These are phyloP conservation scores for Erysimum cheiranthoides DNA, from an alignment of 345 rosid genomes.

Conservation along the genomic window DNA sequence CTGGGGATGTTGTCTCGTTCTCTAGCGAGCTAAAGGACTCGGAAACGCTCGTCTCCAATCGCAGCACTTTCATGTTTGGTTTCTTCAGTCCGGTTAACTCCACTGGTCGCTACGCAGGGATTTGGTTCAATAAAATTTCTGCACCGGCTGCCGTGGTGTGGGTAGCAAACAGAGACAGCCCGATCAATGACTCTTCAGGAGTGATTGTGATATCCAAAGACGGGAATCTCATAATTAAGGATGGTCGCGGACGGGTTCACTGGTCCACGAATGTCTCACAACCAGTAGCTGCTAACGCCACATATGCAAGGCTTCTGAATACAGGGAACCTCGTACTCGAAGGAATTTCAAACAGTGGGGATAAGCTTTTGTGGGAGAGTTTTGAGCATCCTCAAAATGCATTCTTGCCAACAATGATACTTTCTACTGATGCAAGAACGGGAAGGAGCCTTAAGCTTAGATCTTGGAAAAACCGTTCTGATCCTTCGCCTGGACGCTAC, in stretches of 20 bases:
- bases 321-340: constrained; percentile 58
- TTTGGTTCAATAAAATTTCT: constrained; percentile 50
- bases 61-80: constrained; percentile 50
- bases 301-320: constrained; percentile 50
- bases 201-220: constrained; percentile 46
- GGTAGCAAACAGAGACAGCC: constrained; percentile 62
- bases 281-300: constrained; percentile 18
- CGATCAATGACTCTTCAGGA: constrained; percentile 54
- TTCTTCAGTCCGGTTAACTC: constrained; percentile 58
- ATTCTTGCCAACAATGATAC: constrained; percentile 44
- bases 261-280: constrained; percentile 58
- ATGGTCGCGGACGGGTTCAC: constrained; percentile 46
- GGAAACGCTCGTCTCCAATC: constrained; percentile 42
- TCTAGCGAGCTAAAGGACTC: constrained; percentile 44
- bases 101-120: constrained; percentile 52
- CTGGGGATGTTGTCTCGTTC: constrained; percentile 39
- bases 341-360: constrained; percentile 10
- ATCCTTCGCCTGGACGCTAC: constrained; percentile 58
- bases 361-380: constrained; percentile 56
- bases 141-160: constrained; percentile 39
- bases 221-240: constrained; percentile 55
- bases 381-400: constrained; percentile 50
- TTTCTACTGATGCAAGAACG: constrained; percentile 37
- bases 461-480: constrained; percentile 60
- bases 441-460: constrained; percentile 41